Evolutionary conservation across 2,329 filamentous ascomycete genomes (phyloP).

Genomic region (Coccinonectria pachysandricola): DNA sequence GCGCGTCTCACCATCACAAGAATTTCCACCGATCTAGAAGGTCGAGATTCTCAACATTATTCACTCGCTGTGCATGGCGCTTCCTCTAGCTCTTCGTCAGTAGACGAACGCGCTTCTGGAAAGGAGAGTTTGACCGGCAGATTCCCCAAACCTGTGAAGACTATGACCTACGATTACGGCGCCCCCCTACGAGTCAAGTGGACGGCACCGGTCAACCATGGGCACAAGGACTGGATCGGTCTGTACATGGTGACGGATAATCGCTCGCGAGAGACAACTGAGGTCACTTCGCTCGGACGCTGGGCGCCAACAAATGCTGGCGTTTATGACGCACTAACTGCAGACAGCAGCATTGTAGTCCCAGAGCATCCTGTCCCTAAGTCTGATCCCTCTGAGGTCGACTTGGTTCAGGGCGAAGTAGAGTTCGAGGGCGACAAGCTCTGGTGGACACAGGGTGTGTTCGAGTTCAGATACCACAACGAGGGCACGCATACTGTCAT

Average conservation of each 20-base stretch:
- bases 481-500: slow-evolving; percentile 87
- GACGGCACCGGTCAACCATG: slow-evolving; percentile 80
- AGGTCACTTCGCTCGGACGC: slow-evolving; percentile 74
- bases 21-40: slow-evolving; percentile 68
- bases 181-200: slow-evolving; percentile 82
- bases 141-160: slow-evolving; percentile 60
- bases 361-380: slow-evolving; percentile 50
- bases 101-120: slow-evolving; percentile 52
- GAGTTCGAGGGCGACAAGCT: slow-evolving; percentile 85
- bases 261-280: slow-evolving; percentile 70
- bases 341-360: slow-evolving; percentile 66
- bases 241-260: slow-evolving; percentile 96
- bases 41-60: slow-evolving; percentile 71
- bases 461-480: slow-evolving; percentile 96
- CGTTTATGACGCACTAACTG: slow-evolving; percentile 63
- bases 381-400: slow-evolving; percentile 41
- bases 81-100: slow-evolving; percentile 35
- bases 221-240: slow-evolving; percentile 89
- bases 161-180: slow-evolving; percentile 77
- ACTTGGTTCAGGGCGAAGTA: slow-evolving; percentile 69
- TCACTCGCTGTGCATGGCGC: slow-evolving; percentile 64
- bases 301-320: slow-evolving; percentile 77
- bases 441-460: slow-evolving; percentile 94
- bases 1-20: slow-evolving; percentile 75
- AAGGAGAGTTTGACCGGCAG: slow-evolving; percentile 65